phyloP scores from a whole-genome alignment of 2,329 filamentous ascomycete genomes.

The Epichloe typhina region DNA sequence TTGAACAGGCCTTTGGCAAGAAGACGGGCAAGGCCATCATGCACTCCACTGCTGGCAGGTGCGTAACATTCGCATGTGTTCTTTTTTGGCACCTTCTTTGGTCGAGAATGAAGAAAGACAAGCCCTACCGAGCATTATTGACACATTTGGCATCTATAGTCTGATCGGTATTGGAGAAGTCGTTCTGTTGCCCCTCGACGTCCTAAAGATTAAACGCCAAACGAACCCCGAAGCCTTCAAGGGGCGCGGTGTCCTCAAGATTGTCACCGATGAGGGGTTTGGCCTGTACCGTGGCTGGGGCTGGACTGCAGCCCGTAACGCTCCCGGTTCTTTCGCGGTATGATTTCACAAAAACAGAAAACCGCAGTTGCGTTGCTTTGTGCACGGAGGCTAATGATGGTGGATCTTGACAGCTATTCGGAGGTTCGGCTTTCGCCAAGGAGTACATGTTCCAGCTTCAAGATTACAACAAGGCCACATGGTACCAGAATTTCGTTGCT shows the following conservation, averaged over 20 bases:
- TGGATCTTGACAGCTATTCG: constrained; percentile 60
- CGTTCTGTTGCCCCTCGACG: constrained; percentile 83
- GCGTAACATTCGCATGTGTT: constrained; percentile 12
- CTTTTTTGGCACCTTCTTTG: background rate
- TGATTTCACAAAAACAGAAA: constrained; percentile 22
- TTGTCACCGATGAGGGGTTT: constrained; percentile 87
- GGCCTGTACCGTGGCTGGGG: constrained; percentile 92
- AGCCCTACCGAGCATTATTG: background rate
- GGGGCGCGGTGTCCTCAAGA: constrained; percentile 78
- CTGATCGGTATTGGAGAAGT: constrained; percentile 97
- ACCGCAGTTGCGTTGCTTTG: background rate
- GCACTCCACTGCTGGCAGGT: constrained; percentile 92
- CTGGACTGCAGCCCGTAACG: constrained; percentile 95
- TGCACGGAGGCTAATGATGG: background rate
- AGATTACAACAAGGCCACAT: constrained; percentile 91
- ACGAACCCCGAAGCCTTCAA: constrained; percentile 98
- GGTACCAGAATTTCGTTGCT: constrained; percentile 94
- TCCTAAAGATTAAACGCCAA: constrained; percentile 98
- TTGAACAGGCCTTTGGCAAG: constrained; percentile 84
- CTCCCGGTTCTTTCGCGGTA: constrained; percentile 92
- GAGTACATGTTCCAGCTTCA: constrained; percentile 81
- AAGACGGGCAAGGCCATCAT: constrained; percentile 97
- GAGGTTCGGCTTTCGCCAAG: constrained; percentile 93
- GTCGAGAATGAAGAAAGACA: no score
- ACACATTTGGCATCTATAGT: constrained; percentile 29